Conservation (phyloP, 177 flowering plant species). For the Tripterygium wilfordii region DNA sequence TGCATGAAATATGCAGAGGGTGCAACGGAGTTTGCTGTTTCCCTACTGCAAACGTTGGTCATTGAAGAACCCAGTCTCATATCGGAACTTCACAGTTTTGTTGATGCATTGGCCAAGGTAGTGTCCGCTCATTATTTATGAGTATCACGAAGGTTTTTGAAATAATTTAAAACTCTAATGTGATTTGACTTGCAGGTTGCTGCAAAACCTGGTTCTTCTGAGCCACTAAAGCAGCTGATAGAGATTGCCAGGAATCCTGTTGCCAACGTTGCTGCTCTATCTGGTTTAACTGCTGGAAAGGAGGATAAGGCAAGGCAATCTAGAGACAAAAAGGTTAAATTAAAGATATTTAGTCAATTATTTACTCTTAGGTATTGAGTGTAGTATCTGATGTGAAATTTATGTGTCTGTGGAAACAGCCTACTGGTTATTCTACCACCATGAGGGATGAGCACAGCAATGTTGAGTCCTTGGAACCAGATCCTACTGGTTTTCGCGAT, state of each 20-base stretch:
- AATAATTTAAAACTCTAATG: too few relatives aligned
- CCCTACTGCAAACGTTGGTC: constrained; percentile 74
- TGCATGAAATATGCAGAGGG: constrained; percentile 54
- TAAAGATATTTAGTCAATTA: background rate
- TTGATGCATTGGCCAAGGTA: constrained; percentile 93
- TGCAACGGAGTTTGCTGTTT: constrained; percentile 84
- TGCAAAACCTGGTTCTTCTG: constrained; percentile 84
- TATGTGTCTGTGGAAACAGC: constrained; percentile 32
- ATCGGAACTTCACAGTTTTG: constrained; percentile 81
- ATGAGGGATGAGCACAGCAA: constrained; percentile 50
- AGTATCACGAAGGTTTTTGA: too few relatives aligned
- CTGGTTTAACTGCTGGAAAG: constrained; percentile 40
- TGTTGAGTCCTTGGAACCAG: constrained; percentile 46
- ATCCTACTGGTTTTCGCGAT: constrained; percentile 73
- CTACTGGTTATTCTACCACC: constrained; percentile 23
- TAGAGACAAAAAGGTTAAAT: constrained; percentile 70
- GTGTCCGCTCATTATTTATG: too few relatives aligned
- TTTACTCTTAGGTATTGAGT: too few relatives aligned
- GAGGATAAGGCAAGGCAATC: constrained; percentile 58
- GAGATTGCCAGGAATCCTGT: constrained; percentile 76
- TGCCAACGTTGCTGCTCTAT: constrained; percentile 31
- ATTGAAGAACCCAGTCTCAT: constrained; percentile 59
- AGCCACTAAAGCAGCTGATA: constrained; percentile 75
- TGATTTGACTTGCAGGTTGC: constrained; percentile 56
- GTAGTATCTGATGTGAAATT: too few relatives aligned